Evolutionary conservation across 2,329 filamentous ascomycete genomes (phyloP).

Genomic region (Rhexocercosporidium sp.): DNA sequence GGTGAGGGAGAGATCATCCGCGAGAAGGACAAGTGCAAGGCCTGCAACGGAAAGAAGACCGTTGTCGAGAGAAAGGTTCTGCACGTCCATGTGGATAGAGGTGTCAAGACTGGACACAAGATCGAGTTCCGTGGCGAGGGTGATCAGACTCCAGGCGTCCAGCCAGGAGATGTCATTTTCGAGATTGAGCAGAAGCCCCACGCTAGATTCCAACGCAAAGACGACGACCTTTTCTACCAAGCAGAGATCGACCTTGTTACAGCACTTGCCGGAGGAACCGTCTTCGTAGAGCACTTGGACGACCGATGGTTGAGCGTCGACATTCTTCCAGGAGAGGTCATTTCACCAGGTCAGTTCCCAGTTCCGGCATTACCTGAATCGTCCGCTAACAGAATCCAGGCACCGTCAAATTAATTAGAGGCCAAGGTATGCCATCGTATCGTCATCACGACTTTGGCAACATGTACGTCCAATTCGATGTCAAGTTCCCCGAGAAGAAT

Average conservation of each 20-base stretch:
- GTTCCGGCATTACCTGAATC: neutral
- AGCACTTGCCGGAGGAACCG: constrained; percentile 86
- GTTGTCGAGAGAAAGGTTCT: constrained; percentile 96
- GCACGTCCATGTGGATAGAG: constrained; percentile 95
- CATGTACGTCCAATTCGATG: constrained; percentile 95
- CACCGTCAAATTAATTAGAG: constrained; percentile 89
- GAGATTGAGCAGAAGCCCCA: constrained; percentile 99
- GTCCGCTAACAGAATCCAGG: constrained; percentile 57
- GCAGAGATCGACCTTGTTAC: constrained; percentile 96
- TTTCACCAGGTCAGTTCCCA: constrained; percentile 77
- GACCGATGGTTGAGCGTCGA: constrained; percentile 95
- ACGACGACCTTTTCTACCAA: constrained; percentile 94
- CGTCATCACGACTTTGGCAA: constrained; percentile 96
- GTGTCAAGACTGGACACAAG: constrained; percentile 92
- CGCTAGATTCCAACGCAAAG: constrained; percentile 89
- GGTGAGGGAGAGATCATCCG: constrained; percentile 97
- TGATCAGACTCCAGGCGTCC: constrained; percentile 90
- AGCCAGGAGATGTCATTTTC: constrained; percentile 96
- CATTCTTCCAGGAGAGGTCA: constrained; percentile 92
- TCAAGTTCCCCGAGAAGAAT: constrained; percentile 90
- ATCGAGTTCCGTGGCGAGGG: constrained; percentile 97
- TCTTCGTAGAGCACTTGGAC: constrained; percentile 95
- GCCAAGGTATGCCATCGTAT: constrained; percentile 96
- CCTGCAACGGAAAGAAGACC: constrained; percentile 97
- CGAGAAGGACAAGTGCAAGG: constrained; percentile 97